These are phyloP conservation scores for Colletotrichum tropicicola DNA, from an alignment of 2,329 filamentous ascomycete genomes.

Conservation along the genomic window DNA sequence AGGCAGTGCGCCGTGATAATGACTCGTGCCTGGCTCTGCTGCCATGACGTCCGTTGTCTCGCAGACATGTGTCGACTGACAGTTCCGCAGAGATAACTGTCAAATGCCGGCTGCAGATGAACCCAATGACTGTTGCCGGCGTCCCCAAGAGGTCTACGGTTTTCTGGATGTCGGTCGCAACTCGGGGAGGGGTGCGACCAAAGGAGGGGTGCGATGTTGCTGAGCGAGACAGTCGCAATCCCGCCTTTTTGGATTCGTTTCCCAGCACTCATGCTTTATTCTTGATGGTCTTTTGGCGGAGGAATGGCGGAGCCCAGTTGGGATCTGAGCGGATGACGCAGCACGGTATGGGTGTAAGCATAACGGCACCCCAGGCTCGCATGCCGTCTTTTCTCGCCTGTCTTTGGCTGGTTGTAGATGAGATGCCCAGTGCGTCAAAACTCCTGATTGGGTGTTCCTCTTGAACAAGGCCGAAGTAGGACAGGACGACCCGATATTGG, in stretches of 20 bases:
- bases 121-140: not conserved
- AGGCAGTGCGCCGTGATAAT: not conserved
- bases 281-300: constrained; percentile 10
- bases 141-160: not conserved
- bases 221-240: constrained; percentile 23
- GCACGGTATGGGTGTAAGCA: constrained; percentile 12
- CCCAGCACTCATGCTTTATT: constrained; percentile 18
- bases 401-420: constrained; percentile 8
- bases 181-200: not conserved
- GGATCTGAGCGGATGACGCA: not conserved
- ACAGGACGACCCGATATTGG: not conserved
- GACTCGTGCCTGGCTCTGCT: not conserved
- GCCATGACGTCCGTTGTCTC: not conserved
- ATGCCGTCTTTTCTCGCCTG: not conserved
- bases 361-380: constrained; percentile 13
- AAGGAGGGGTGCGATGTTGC: constrained; percentile 1
- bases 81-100: not conserved
- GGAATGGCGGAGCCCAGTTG: constrained; percentile 26
- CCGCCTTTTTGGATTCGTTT: constrained; percentile 27
- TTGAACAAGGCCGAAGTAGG: not conserved
- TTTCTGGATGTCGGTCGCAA: not conserved
- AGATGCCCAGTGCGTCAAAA: constrained; percentile 9
- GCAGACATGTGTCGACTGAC: not conserved
- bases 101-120: not conserved
- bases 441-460: not conserved